Evolutionary conservation across 2,329 filamentous ascomycete genomes (phyloP).

Genomic region (Fusarium sp.): DNA sequence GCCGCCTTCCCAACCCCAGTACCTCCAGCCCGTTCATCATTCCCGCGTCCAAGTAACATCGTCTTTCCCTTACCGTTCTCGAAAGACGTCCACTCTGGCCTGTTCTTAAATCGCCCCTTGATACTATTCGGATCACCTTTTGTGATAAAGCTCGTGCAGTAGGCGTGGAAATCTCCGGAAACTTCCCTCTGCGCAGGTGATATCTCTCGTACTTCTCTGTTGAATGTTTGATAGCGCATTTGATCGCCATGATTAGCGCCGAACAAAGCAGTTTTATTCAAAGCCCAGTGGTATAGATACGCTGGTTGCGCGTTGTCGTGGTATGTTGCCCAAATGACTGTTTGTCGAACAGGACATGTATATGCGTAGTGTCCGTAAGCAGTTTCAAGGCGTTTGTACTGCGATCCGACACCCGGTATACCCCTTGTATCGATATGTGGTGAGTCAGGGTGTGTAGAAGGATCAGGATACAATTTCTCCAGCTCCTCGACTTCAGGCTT

Average conservation of each 20-base stretch:
- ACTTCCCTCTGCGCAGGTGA: constrained; percentile 47
- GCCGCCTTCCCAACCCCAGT: constrained; percentile 51
- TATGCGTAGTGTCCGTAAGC: constrained; percentile 43
- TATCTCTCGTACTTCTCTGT: constrained; percentile 50
- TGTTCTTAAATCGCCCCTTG: constrained; percentile 36
- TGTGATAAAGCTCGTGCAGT: constrained; percentile 40
- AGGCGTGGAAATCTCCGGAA: constrained; percentile 37
- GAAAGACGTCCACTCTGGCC: constrained; percentile 43
- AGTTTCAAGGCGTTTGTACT: constrained; percentile 38
- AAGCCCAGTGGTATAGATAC: constrained; percentile 48
- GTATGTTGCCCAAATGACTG: constrained; percentile 38
- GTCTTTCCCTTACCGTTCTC: constrained; percentile 46
- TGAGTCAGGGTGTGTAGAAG: constrained; percentile 26
- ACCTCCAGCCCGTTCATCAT: constrained; percentile 61
- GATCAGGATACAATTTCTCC: constrained; percentile 37
- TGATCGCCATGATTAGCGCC: constrained; percentile 43
- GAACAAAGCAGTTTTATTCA: constrained; percentile 42
- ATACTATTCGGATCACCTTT: constrained; percentile 37
- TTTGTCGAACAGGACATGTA: constrained; percentile 40
- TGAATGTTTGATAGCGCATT: constrained; percentile 53
- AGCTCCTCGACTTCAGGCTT: constrained; percentile 23
- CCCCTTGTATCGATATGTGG: constrained; percentile 32
- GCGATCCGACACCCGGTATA: constrained; percentile 25
- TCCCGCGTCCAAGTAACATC: constrained; percentile 60
- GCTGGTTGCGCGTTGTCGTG: constrained; percentile 40